Evolutionary conservation across 2,329 filamentous ascomycete species (phyloP).

Genomic region (Botryotinia narcissicola): DNA sequence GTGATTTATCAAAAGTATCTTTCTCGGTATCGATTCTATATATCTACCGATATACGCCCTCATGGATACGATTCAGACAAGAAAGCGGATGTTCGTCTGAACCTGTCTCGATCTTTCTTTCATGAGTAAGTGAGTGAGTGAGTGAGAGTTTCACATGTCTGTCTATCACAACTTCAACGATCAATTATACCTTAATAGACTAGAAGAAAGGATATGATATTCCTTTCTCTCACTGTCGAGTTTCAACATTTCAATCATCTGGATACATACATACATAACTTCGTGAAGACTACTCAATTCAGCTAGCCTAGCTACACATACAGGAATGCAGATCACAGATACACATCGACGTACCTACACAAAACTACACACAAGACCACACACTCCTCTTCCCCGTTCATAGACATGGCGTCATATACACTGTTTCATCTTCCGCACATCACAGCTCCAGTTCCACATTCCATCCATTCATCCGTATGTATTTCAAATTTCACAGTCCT

Average conservation of each 20-base stretch:
- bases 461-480: neutral
- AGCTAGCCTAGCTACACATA: neutral
- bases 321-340: neutral
- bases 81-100: neutral
- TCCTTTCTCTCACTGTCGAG: neutral
- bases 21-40: neutral
- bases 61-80: neutral
- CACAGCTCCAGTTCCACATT: too few species aligned
- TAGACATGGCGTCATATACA: neutral
- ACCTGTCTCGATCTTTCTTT: neutral
- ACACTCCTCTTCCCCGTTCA: neutral
- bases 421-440: neutral
- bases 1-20: neutral
- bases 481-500: neutral
- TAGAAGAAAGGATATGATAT: neutral
- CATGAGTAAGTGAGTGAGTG: neutral
- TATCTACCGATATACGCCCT: neutral
- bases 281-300: neutral
- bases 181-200: neutral
- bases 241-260: neutral
- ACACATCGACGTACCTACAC: neutral
- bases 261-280: neutral
- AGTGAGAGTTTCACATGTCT: neutral
- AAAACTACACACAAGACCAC: too few species aligned
- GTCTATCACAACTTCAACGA: neutral